phyloP scores from a whole-genome alignment of 1,139 yeast genomes.

The Saccharomycopsis phalli region DNA sequence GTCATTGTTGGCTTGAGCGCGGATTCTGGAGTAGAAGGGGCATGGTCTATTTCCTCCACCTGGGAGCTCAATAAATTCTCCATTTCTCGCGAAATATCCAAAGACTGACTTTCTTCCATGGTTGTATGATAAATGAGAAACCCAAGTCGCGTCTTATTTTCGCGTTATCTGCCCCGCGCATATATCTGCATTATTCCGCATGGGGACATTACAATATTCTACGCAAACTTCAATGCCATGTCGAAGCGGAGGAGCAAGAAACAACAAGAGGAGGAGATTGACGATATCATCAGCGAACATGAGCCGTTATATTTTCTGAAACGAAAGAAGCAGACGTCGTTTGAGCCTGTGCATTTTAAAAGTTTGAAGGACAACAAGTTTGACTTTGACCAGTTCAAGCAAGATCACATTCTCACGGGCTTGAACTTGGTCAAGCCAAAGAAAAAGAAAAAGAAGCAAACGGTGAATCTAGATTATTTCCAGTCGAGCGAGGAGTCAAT shows the following conservation, averaged over 20 bases:
- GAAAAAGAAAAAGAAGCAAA: background rate
- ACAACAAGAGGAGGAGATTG: slow-evolving; percentile 10
- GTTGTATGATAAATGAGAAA: too few species aligned
- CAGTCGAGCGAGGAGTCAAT: too few species aligned
- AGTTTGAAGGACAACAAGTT: slow-evolving; percentile 13
- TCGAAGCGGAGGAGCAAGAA: too few species aligned
- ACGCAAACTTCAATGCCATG: background rate
- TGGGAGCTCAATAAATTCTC: background rate
- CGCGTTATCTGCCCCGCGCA: too few species aligned
- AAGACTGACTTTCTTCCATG: too few species aligned
- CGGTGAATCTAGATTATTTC: background rate
- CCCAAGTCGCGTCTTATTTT: too few species aligned
- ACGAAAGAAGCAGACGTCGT: slow-evolving; percentile 2
- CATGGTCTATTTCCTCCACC: background rate
- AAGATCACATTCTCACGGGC: slow-evolving; percentile 11
- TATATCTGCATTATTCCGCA: background rate
- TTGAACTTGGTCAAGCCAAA: slow-evolving; percentile 2
- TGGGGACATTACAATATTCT: background rate
- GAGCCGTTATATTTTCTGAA: slow-evolving; percentile 13
- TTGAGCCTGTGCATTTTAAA: slow-evolving; percentile 13
- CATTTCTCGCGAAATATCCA: too few species aligned
- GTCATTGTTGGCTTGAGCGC: too few species aligned
- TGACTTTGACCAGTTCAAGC: slow-evolving; percentile 9
- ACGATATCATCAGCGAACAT: slow-evolving; percentile 5
- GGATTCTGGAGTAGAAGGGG: too few species aligned